Conservation (phyloP, 2,329 filamentous ascomycete genomes). For the Claviceps pazoutovae region DNA sequence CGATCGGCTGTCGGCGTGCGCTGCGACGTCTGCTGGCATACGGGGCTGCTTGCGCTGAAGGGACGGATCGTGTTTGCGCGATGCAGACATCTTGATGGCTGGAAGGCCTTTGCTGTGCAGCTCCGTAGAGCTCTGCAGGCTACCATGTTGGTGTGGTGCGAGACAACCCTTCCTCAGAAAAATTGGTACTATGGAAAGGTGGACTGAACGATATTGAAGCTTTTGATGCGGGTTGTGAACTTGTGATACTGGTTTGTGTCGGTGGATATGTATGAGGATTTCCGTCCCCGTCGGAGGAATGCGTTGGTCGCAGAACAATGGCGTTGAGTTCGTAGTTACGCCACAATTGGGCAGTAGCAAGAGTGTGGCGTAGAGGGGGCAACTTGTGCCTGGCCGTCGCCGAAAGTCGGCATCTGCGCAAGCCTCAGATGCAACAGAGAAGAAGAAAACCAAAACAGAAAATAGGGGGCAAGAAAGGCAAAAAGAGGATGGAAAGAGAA, state of each 20-base stretch:
- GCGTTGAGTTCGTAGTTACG: not conserved
- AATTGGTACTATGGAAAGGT: not conserved
- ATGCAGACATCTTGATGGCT: slow-evolving; percentile 7
- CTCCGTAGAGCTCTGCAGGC: slow-evolving; percentile 17
- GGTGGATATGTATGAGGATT: not conserved
- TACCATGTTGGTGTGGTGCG: slow-evolving; percentile 11
- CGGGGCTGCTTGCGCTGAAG: slow-evolving; percentile 15
- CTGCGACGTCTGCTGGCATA: slow-evolving; percentile 10
- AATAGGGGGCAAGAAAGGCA: not conserved
- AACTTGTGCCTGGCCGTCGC: not conserved
- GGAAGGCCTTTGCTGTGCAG: slow-evolving; percentile 13
- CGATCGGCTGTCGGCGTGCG: slow-evolving; percentile 26
- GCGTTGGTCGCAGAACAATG: not conserved
- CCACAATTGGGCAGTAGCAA: not conserved
- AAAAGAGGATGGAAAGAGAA: not conserved
- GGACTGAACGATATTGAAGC: not conserved
- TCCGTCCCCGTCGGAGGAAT: not conserved
- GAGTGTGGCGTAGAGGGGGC: not conserved
- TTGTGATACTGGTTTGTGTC: not conserved
- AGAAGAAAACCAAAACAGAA: not conserved
- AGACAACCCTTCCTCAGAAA: not conserved
- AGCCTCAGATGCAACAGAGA: not conserved
- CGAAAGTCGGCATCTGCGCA: no score
- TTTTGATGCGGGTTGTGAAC: not conserved
- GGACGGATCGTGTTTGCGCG: slow-evolving; percentile 10